Base-by-base conservation (phyloP, 768 basidiomycete genomes). In the Auriscalpium orientale region DNA sequence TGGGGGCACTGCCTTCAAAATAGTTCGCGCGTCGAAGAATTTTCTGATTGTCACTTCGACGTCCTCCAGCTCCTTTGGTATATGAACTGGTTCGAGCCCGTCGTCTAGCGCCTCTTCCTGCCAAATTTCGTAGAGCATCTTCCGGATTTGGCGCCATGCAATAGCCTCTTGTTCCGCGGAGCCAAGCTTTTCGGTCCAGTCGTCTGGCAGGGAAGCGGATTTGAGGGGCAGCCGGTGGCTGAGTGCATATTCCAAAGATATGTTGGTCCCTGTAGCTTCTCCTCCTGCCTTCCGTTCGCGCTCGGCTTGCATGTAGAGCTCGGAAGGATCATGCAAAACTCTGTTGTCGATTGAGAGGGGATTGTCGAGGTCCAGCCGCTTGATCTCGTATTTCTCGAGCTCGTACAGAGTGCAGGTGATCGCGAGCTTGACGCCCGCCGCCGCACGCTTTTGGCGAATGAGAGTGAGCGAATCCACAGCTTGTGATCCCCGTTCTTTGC, bases 121-220 rank as follows among this genome's bases (percentile, higher is more conserved):
- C 12, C 51, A 52, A 16, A 54, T 28, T 22, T 61, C 58, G 54
- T 58, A 61, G 53, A 61, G 60, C 49, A 61, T 49, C 21, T 58
- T 54, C 46, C 60, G 60, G 21, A 58, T 51, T 18, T 54, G 55
- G 34, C 60, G 60, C 58, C 54, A 56, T 21, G 54, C 44, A 46
- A 51, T 52, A n/a, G 58, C 58, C 15, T 56, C 54, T 8, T 56
- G 58, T 16, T 45, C 49, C 18, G 53, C 47, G 46, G 47, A 37
- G 18, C 51, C 57, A n/a, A 56, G 22, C 51, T 48, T 46, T 40
- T 57, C 56, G 2, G 60, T 59, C 58, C 60, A 56, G 33, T 59
- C 54, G 8, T 56, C 58, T 15, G 60, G 54, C 9, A 38, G 33
- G 36, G 16, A 35, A 35, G 35, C 50, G 50, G 18, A 35, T 9